Evolutionary conservation across 2,329 filamentous ascomycete genomes (phyloP), one percentile per base, ranked within the genome.

Genomic region (Massarina eburnea): DNA sequence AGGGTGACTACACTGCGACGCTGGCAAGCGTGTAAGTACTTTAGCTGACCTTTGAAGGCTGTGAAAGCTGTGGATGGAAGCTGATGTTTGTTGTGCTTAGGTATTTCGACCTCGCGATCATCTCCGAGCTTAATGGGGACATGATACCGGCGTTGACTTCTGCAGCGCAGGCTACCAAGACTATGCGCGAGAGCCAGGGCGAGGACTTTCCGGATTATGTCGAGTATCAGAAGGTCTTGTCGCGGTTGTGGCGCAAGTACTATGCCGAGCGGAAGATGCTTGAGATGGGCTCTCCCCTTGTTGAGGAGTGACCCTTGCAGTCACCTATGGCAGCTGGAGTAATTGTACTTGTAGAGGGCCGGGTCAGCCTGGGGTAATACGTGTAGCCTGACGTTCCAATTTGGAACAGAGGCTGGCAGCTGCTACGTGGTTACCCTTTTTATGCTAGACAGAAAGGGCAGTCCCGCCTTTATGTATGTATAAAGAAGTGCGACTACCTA

Each of bases 91-190:
- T n/a, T n/a, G 2, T 6, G 10, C 15, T 2, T 26, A 68, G 63
- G 14, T 68, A 61, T 20, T 41, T 68, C 12, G 66, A 69, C 29
- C 57, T 69, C 22, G 66, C 63, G 14, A 48, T 70, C 0, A 40
- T 66, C 14, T 67, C 62, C 34, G 66, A 68, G 45, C 12, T 41
- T 3, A 49, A 50, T 4, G 49, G 48, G 3, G 62, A 69, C 21
- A 43, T 59, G 8, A 43, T 36, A 33, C 49, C 57, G 43, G 67
- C 59, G 1, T 40, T 50, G 9, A 15, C 24, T 10, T 54, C 53
- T 9, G 60, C 59, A 1, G 30, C 24, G n/a, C 65, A 61, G 41
- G 66, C 64, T n/a, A 37, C 59, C n/a, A 38, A 56, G 45, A 49
- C 66, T 29, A 63, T 59, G 40, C 52, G 47, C 40, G 54, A 61